Conservation (phyloP, 2,329 filamentous ascomycete species). For the Sphaerostilbella broomeana region DNA sequence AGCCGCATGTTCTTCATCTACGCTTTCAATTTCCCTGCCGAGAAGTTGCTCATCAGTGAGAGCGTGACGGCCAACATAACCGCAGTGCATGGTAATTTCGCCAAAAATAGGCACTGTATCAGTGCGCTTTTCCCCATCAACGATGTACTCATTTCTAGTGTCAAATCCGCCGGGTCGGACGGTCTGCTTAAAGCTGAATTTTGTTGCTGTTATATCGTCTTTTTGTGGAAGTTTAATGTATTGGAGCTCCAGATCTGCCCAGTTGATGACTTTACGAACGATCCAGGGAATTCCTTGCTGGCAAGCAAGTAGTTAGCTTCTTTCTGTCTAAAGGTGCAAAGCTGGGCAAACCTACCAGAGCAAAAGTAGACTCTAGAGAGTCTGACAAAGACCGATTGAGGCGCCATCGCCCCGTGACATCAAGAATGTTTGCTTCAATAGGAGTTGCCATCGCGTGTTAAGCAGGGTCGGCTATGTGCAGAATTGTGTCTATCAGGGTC, state of each 20-base stretch:
- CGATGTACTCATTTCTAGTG: background rate
- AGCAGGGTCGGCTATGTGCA: background rate
- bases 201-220: background rate
- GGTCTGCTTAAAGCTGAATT: slow-evolving; percentile 1
- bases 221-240: background rate
- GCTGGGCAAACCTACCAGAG: background rate
- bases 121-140: background rate
- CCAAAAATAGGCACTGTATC: background rate
- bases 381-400: background rate
- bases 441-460: background rate
- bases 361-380: background rate
- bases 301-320: background rate
- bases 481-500: background rate
- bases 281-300: slow-evolving; percentile 1
- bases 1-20: background rate
- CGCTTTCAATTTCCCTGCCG: background rate
- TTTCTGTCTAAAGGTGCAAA: background rate
- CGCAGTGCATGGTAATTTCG: slow-evolving; percentile 1
- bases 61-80: background rate
- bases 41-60: background rate
- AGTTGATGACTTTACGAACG: slow-evolving; percentile 1
- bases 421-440: background rate
- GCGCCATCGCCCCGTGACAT: background rate
- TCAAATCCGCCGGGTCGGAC: background rate
- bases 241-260: slow-evolving; percentile 1